Conservation (phyloP, 2,329 filamentous ascomycete genomes). For the Arthrobotrys conoides region DNA sequence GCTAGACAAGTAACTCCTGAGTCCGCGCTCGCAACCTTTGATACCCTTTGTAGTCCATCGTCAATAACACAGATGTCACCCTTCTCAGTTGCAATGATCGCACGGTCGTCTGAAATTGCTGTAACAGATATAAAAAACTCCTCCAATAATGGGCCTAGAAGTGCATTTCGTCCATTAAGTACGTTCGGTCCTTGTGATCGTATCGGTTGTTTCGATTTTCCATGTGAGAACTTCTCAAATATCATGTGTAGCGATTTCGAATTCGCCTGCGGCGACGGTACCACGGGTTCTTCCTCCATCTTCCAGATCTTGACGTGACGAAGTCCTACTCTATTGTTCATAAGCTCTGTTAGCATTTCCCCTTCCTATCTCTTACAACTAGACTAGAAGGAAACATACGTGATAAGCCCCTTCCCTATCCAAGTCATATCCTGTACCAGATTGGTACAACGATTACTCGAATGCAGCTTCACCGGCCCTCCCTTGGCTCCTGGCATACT, state of each 20-base stretch:
- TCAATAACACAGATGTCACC: constrained; percentile 92
- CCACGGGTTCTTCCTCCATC: constrained; percentile 76
- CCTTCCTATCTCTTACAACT: background rate
- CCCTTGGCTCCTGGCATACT: constrained; percentile 69
- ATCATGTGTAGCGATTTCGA: constrained; percentile 57
- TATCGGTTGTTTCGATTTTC: constrained; percentile 65
- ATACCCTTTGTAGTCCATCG: constrained; percentile 75
- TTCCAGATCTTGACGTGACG: constrained; percentile 95
- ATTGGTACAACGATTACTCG: constrained; percentile 92
- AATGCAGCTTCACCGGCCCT: constrained; percentile 77
- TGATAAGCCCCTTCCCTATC: constrained; percentile 87
- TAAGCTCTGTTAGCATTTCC: constrained; percentile 12
- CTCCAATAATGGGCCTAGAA: constrained; percentile 85
- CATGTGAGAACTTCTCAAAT: constrained; percentile 65
- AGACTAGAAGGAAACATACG: constrained; percentile 65
- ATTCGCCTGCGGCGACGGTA: constrained; percentile 65
- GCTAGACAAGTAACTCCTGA: constrained; percentile 68
- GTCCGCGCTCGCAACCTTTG: constrained; percentile 68
- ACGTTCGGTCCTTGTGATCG: constrained; percentile 74
- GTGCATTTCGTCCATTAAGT: constrained; percentile 85
- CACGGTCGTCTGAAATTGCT: constrained; percentile 78
- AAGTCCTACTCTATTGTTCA: constrained; percentile 75
- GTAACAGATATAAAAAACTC: constrained; percentile 85
- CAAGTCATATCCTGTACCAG: constrained; percentile 88
- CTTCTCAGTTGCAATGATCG: constrained; percentile 86